Conservation (phyloP, 2,329 filamentous ascomycete genomes). For the Trichophyton benhamiae region DNA sequence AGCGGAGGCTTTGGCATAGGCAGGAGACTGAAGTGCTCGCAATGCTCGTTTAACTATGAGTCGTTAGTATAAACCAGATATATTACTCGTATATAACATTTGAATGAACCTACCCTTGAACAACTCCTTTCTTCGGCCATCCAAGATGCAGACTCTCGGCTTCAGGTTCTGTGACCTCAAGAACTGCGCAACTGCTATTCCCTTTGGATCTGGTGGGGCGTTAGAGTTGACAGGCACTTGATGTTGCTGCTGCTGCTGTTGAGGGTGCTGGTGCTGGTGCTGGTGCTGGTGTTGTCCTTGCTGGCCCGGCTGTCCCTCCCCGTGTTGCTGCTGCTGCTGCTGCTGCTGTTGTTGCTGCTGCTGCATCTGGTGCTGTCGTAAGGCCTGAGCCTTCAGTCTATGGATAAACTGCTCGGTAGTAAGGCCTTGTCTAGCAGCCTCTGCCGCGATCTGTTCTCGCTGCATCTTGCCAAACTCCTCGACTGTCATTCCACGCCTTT, state of each 20-base stretch:
- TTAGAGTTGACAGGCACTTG: conserved; percentile 37
- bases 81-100: background rate
- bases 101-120: conserved; percentile 59
- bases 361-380: conserved; percentile 25
- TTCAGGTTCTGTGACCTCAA: conserved; percentile 75
- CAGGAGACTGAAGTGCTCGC: conserved; percentile 74
- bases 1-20: conserved; percentile 70
- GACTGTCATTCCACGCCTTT: conserved; percentile 71
- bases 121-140: conserved; percentile 96
- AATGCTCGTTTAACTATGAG: conserved; percentile 81
- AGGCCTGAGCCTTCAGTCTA: conserved; percentile 26
- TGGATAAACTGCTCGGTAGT: conserved; percentile 40
- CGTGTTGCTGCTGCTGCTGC: conserved; percentile 16
- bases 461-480: conserved; percentile 64
- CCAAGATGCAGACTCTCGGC: conserved; percentile 77
- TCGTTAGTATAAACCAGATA: background rate
- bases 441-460: conserved; percentile 34
- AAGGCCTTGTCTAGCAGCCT: conserved; percentile 40
- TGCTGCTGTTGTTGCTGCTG: conserved; percentile 28
- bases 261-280: background rate
- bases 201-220: conserved; percentile 70
- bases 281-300: conserved; percentile 6
- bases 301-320: conserved; percentile 17
- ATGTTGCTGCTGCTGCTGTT: conserved; percentile 26
- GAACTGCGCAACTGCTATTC: conserved; percentile 80